A percentile compares a stretch with the other conserved stretches of the same genome.
phyloP scores from a whole-genome alignment of 768 basidiomycete genomes.

The Thelephora ganbajun region DNA sequence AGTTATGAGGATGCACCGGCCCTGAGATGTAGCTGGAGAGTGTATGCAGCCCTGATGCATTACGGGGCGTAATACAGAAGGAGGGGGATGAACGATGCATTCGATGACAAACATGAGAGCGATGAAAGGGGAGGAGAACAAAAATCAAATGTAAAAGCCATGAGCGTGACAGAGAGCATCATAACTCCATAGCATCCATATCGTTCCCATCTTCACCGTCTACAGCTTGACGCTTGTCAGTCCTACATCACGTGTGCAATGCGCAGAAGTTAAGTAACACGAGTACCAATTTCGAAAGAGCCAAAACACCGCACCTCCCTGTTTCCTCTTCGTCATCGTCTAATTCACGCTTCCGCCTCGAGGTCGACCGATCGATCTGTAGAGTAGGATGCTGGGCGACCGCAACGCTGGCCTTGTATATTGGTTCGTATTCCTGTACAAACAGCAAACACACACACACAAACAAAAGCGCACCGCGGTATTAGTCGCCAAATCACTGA shows the following conservation, averaged over 20 bases:
- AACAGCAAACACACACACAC: background rate
- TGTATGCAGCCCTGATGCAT: too few species aligned
- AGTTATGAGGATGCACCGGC: too few species aligned
- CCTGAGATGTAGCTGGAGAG: too few species aligned
- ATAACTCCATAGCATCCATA: conserved; percentile 11
- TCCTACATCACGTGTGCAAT: conserved; percentile 22
- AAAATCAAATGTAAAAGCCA: too few species aligned
- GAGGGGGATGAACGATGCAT: too few species aligned
- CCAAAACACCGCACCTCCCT: conserved; percentile 16
- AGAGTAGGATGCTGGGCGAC: conserved; percentile 25
- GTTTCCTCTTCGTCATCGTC: conserved; percentile 61
- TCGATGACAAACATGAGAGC: too few species aligned
- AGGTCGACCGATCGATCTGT: conserved; percentile 23
- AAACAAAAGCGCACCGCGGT: background rate
- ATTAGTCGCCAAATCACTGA: background rate
- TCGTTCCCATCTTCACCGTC: conserved; percentile 19
- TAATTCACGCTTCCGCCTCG: conserved; percentile 49
- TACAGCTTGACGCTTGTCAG: conserved; percentile 27
- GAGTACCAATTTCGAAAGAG: background rate
- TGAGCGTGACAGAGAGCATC: too few species aligned
- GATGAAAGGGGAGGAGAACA: too few species aligned
- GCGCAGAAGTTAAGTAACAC: background rate
- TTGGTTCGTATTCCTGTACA: conserved; percentile 80
- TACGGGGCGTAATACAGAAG: too few species aligned
- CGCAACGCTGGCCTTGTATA: conserved; percentile 68